Evolutionary conservation across 2,329 filamentous ascomycete genomes (phyloP).

Genomic region (Botrytis hyacinthi): DNA sequence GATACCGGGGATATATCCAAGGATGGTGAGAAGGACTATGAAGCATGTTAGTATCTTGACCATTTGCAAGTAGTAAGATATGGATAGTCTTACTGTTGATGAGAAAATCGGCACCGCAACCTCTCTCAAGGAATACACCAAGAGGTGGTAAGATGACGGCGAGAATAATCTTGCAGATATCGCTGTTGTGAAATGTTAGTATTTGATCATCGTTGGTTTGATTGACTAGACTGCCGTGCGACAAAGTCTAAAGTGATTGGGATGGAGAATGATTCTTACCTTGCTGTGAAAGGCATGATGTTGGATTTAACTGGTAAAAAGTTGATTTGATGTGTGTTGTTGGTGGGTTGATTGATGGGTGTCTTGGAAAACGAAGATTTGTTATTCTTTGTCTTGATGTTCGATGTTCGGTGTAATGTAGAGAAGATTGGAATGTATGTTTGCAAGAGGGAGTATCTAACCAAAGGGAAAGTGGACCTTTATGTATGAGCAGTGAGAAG

Average conservation of each 20-base stretch:
- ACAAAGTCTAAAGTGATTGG: not conserved
- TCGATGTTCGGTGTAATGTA: not conserved
- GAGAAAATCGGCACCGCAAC: constrained; percentile 80
- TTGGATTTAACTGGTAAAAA: constrained; percentile 15
- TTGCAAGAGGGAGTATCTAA: not conserved
- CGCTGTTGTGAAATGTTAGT: constrained; percentile 46
- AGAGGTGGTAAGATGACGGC: constrained; percentile 86
- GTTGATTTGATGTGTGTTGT: not conserved
- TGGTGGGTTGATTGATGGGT: not conserved
- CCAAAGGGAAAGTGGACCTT: constrained; percentile 9
- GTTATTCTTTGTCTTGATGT: constrained; percentile 17
- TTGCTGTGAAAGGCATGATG: constrained; percentile 57
- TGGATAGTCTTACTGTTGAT: constrained; percentile 77
- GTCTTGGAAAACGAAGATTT: not conserved
- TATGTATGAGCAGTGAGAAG: constrained; percentile 11
- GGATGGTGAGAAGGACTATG: constrained; percentile 19
- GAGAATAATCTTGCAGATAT: constrained; percentile 81
- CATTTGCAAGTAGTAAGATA: constrained; percentile 59
- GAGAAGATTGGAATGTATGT: constrained; percentile 14
- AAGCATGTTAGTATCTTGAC: not conserved
- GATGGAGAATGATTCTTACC: constrained; percentile 41
- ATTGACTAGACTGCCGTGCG: not conserved
- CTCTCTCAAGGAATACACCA: constrained; percentile 88
- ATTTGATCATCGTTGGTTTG: not conserved
- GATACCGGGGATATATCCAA: constrained; percentile 24